Evolutionary conservation across 306 rosid species (phyloP), one percentile per base, ranked within the genome.

Genomic region (Geum urbanum): DNA sequence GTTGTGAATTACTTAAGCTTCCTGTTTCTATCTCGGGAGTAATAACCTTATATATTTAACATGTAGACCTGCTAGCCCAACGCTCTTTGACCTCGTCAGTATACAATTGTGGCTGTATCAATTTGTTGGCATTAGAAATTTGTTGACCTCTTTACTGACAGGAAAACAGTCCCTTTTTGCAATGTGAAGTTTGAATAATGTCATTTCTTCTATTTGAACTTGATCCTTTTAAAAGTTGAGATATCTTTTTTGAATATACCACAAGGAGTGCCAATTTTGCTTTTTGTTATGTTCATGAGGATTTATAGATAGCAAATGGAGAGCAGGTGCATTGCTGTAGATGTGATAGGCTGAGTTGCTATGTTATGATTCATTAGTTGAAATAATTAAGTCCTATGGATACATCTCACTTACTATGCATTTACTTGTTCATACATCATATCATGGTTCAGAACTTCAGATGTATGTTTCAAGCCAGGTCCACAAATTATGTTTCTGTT

Each of bases 301-400:
- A 67, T 14, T 16, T 3, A 7, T 40, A 62, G 48, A 72, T 9
- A 27, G 47, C 39, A 37, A 7, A n/a, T 46, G 5, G 50, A 59
- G 18, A n/a, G 13, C 20, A 56, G 59, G 3, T 24, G 27, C 27
- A 24, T 24, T 50, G 18, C 54, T 40, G 6, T 49, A 27, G 20
- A 48, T 66, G 47, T 20, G 20, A 41, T 16, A 7, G 37, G 69
- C 35, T 62, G 10, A 43, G 44, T 43, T 24, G 27, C 27, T 24
- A 24, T 56, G 14, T 15, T 27, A 57, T 44, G 65, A 44, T 37
- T 16, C 18, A 45, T 70, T 27, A 24, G 27, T 70, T 15, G 56
- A 20, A 9, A 24, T 19, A 22, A 15, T n/a, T 54, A 19, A 8
- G 10, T 45, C 2, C 46, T 19, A 72, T 80, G 78, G 66, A 58